A percentile compares a stretch with the other conserved stretches of the same genome.
phyloP scores from a whole-genome alignment of 148 eudicot genomes.

The Fallopia convolvulus region DNA sequence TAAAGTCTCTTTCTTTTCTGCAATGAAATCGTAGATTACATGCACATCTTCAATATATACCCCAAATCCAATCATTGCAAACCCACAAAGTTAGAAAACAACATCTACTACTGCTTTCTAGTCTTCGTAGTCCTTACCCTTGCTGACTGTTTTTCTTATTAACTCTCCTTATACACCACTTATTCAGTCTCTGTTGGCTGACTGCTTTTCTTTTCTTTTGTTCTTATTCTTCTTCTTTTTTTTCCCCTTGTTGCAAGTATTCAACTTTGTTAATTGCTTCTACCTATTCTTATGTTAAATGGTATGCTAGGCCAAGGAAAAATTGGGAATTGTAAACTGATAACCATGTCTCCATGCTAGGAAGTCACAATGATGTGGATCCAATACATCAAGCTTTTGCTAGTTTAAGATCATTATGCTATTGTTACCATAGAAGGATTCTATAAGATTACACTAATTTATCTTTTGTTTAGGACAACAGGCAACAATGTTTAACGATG shows the following conservation, averaged over 20 bases:
- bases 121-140: neutral
- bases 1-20: neutral
- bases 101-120: neutral
- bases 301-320: neutral
- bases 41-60: neutral
- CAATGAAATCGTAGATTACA: neutral
- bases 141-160: neutral
- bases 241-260: neutral
- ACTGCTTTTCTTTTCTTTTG: neutral
- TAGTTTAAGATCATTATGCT: conserved; percentile 2
- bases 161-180: neutral
- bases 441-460: conserved; percentile 14
- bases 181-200: neutral
- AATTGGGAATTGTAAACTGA: neutral
- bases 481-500: conserved; percentile 98
- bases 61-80: neutral
- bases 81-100: neutral
- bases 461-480: conserved; percentile 48
- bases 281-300: neutral
- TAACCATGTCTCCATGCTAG: neutral
- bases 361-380: neutral
- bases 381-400: neutral
- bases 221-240: neutral
- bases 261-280: neutral
- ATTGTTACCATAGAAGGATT: conserved; percentile 7